Percentiles rank a stretch among this genome's conserved stretches.
Evolutionary conservation across 78 protist species (phyloP).

Genomic region (Dictyostelium firmibasis): DNA sequence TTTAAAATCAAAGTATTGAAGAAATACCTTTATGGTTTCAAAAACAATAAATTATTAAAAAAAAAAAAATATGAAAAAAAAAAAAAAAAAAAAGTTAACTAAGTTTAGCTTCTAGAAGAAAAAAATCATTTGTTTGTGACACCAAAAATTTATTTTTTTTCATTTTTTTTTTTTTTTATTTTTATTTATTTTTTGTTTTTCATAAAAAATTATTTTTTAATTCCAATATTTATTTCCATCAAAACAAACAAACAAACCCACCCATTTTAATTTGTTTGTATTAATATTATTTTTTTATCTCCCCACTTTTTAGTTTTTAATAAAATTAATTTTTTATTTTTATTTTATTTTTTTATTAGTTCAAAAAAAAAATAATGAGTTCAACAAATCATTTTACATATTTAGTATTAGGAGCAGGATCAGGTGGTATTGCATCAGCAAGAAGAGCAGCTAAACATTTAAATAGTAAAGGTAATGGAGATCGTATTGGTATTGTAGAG

Average conservation of each 20-base stretch:
- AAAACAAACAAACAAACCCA: neutral
- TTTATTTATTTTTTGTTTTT: too few species aligned
- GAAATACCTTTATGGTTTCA: too few species aligned
- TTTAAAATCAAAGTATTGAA: too few species aligned
- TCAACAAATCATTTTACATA: slow-evolving; percentile 60
- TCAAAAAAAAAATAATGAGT: neutral
- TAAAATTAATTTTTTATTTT: neutral
- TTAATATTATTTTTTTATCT: neutral
- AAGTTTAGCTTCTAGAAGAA: neutral
- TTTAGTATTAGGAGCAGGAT: slow-evolving; percentile 85
- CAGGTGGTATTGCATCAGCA: slow-evolving; percentile 89
- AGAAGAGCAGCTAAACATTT: slow-evolving; percentile 87
- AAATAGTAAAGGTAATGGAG: slow-evolving; percentile 50
- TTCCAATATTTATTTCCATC: neutral
- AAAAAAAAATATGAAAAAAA: neutral
- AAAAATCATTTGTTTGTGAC: neutral
- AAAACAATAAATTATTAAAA: too few species aligned
- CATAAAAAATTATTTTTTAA: too few species aligned
- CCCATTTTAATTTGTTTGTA: neutral
- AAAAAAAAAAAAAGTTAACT: neutral
- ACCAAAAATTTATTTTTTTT: neutral
- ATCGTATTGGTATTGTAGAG: slow-evolving; percentile 60
- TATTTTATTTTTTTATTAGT: neutral
- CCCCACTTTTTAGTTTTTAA: neutral
- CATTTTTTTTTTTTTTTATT: too few species aligned